Conservation (phyloP, 2,329 filamentous ascomycete genomes). For the Talaromyces sp. region DNA sequence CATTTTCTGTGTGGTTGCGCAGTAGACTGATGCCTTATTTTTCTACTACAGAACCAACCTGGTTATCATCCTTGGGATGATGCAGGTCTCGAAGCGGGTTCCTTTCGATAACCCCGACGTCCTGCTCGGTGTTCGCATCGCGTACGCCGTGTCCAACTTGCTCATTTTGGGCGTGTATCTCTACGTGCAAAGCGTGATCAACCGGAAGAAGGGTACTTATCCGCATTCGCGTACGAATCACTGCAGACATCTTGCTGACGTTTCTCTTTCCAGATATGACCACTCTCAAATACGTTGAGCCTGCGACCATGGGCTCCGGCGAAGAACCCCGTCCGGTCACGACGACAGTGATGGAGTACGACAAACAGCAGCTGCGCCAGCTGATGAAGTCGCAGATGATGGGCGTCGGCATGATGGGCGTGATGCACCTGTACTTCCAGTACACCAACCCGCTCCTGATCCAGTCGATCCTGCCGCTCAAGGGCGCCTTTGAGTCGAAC, state of each 20-base stretch:
- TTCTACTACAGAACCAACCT: slow-evolving; percentile 69
- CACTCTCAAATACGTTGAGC: slow-evolving; percentile 98
- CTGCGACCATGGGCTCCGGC: slow-evolving; percentile 82
- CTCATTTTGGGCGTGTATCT: slow-evolving; percentile 82
- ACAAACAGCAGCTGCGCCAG: slow-evolving; percentile 75
- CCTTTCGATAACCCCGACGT: slow-evolving; percentile 85
- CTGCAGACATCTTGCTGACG: background rate
- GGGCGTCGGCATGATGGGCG: slow-evolving; percentile 95
- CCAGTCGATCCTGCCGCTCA: slow-evolving; percentile 97
- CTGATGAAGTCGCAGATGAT: slow-evolving; percentile 89
- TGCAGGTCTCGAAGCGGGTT: slow-evolving; percentile 95
- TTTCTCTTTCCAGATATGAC: slow-evolving; percentile 66
- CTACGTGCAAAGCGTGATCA: slow-evolving; percentile 79
- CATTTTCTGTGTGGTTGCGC: background rate
- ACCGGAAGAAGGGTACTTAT: slow-evolving; percentile 88
- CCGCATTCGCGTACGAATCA: slow-evolving; percentile 9
- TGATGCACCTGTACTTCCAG: slow-evolving; percentile 99
- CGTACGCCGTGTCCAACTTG: slow-evolving; percentile 69
- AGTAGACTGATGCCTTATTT: slow-evolving; percentile 1
- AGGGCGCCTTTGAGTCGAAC: slow-evolving; percentile 92
- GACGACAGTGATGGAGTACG: slow-evolving; percentile 94
- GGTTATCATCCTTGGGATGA: slow-evolving; percentile 93
- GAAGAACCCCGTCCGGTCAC: slow-evolving; percentile 96
- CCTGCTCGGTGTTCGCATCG: slow-evolving; percentile 58
- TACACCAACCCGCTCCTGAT: slow-evolving; percentile 99